Evolutionary conservation across 441 rosid species (phyloP), one percentile per base, ranked within the genome.

Genomic region (Eutrema salsugineum): DNA sequence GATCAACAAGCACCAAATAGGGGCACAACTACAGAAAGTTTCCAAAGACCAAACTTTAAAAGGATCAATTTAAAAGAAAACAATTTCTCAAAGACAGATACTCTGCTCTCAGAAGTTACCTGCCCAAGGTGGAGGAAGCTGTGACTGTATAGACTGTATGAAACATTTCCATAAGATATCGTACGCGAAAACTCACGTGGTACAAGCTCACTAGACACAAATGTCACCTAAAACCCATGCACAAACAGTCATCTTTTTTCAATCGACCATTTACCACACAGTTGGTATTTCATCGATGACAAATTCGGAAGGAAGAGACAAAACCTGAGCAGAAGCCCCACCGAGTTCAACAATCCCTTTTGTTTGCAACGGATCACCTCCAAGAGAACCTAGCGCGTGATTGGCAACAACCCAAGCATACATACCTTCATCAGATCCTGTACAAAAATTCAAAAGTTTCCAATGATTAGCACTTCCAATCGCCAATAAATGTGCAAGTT

Each of bases 351-450:
- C 80, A 71, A 94, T 91, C 69, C 97, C 99, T 3, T 89, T 88
- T 24, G 97, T 91, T 10, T 75, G 56, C 48, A 53, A 55, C 63
- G 97, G 89, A 77, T 90, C 86, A 51, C 90, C 87, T 75, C 97
- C 97, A 70, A 91, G 90, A 16, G 78, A 81, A 63, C 90, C 94
- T 17, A 84, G 82, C 2, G 96, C 97, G 55, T 87, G 83, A 49
- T 91, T 94, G 3, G 96, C 97, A 62, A 86, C 84, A 76, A 87
- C 85, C 99, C 99, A 94, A 76, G 98, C 98, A 75, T 91, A 94
- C 17, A 84, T 54, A 22, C 97, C 98, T 73, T 94, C 98, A 79
- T 94, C 97, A 70, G 98, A 90, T 24, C 97, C 97, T 93, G 69
- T n/a, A n/a, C n/a, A n/a, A n/a, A n/a, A n/a, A 32, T 1, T n/a